Percentiles rank a stretch among this genome's conserved stretches.
phyloP scores from a whole-genome alignment of 1,139 yeast genomes.

The Magnusiomyces sp. region DNA sequence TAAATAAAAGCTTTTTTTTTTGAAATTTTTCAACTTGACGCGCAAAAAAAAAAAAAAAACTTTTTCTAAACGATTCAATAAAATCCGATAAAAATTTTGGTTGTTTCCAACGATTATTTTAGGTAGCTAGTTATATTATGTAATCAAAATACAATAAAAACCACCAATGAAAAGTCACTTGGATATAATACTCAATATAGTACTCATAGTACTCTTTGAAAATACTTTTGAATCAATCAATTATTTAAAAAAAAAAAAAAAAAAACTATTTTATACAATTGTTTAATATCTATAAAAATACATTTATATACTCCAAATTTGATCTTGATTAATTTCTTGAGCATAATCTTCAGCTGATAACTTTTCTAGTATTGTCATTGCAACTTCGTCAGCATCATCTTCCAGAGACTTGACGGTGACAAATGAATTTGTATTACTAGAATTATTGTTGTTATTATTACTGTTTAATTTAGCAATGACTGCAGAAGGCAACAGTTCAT shows the following conservation, averaged over 20 bases:
- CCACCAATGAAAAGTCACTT: neutral
- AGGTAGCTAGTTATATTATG: too few relatives aligned
- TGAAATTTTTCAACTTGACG: neutral
- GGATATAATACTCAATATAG: too few relatives aligned
- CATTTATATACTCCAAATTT: neutral
- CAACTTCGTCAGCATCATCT: conserved; percentile 29
- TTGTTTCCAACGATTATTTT: too few relatives aligned
- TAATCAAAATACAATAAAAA: too few relatives aligned
- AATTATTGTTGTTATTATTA: too few relatives aligned
- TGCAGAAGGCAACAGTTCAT: too few relatives aligned
- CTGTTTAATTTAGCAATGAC: too few relatives aligned
- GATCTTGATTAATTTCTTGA: conserved; percentile 17
- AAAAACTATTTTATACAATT: conserved; percentile 14
- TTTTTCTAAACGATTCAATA: too few relatives aligned
- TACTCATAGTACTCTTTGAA: too few relatives aligned
- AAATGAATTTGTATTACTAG: neutral
- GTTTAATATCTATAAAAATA: conserved; percentile 21
- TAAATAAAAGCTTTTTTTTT: neutral
- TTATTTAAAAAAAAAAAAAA: neutral
- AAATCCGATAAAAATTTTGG: too few relatives aligned
- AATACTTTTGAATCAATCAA: too few relatives aligned
- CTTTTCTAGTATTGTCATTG: conserved; percentile 29
- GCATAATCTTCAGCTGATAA: conserved; percentile 26
- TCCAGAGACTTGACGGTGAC: neutral
- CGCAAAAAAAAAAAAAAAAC: too few relatives aligned